Conservation (phyloP, 495 filamentous ascomycete genomes). For the Letharia lupina region DNA sequence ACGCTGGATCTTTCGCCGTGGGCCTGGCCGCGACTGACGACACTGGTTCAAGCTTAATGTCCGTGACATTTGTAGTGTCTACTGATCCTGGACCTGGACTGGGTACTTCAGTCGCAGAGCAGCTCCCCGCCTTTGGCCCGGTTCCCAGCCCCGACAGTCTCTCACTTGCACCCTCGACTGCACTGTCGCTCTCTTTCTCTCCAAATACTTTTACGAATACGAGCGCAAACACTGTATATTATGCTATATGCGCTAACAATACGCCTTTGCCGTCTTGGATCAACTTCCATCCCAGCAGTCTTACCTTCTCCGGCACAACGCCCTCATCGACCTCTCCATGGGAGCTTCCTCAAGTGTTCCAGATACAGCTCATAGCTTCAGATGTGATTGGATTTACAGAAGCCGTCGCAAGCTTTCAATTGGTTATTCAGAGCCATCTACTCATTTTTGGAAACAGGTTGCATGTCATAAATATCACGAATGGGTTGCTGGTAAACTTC, state of each 20-base stretch:
- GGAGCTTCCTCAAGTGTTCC: constrained; percentile 62
- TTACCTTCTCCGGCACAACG: constrained; percentile 68
- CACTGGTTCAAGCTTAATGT: constrained; percentile 46
- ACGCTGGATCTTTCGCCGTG: constrained; percentile 45
- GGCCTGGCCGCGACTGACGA: constrained; percentile 53
- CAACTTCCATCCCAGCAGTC: constrained; percentile 52
- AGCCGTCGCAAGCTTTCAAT: constrained; percentile 53
- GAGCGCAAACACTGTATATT: constrained; percentile 50
- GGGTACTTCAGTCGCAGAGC: constrained; percentile 39
- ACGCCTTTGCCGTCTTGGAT: constrained; percentile 86
- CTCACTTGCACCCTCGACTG: constrained; percentile 37
- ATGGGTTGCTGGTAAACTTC: constrained; percentile 47
- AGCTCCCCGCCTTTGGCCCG: constrained; percentile 39
- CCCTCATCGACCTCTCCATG: constrained; percentile 54
- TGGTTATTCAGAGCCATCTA: constrained; percentile 62
- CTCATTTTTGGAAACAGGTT: constrained; percentile 51
- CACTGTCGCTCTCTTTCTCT: constrained; percentile 41
- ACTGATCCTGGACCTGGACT: constrained; percentile 43
- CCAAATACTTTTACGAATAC: constrained; percentile 42
- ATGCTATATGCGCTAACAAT: constrained; percentile 67
- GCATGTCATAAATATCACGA: constrained; percentile 51
- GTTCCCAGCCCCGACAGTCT: constrained; percentile 41
- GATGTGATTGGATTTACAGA: constrained; percentile 72
- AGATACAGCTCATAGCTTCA: constrained; percentile 67
- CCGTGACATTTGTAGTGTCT: constrained; percentile 56